Evolutionary conservation across 345 rosid genomes (phyloP).

Genomic region (Hibiscus tridactylites): DNA sequence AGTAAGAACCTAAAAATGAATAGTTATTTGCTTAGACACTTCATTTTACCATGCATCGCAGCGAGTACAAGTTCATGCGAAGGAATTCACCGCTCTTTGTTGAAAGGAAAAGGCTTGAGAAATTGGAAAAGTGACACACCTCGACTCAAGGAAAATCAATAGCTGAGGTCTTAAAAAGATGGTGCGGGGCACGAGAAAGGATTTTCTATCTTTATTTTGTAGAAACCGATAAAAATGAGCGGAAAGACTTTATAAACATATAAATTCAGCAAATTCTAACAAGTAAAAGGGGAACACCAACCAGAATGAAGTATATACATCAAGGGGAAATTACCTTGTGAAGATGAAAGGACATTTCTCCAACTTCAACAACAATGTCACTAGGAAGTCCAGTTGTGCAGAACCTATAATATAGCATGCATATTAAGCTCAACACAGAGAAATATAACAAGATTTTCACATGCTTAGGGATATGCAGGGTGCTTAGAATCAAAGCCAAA

Average conservation of each 20-base stretch:
- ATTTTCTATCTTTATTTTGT: not conserved
- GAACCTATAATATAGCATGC: conserved; percentile 46
- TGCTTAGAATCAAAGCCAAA: not conserved
- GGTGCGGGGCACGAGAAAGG: not conserved
- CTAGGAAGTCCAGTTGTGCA: conserved; percentile 96
- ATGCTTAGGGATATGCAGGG: not conserved
- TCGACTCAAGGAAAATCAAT: not conserved
- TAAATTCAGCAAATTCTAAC: not conserved
- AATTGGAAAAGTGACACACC: not conserved
- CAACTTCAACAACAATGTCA: conserved; percentile 83
- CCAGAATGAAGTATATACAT: not conserved
- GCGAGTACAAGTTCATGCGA: not conserved
- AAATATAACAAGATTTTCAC: not conserved
- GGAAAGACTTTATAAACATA: not conserved
- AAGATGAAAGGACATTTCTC: conserved; percentile 90
- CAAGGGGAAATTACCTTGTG: conserved; percentile 63
- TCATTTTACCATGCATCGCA: not conserved
- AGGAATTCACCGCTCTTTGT: not conserved
- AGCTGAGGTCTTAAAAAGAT: not conserved
- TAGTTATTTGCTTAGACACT: conserved; percentile 4
- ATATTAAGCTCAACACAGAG: not conserved
- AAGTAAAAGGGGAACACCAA: not conserved
- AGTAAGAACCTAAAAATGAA: conserved; percentile 13
- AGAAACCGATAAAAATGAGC: not conserved
- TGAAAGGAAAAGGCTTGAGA: not conserved